Conservation (phyloP, 2,329 filamentous ascomycete species). For the Colletotrichum agaves region DNA sequence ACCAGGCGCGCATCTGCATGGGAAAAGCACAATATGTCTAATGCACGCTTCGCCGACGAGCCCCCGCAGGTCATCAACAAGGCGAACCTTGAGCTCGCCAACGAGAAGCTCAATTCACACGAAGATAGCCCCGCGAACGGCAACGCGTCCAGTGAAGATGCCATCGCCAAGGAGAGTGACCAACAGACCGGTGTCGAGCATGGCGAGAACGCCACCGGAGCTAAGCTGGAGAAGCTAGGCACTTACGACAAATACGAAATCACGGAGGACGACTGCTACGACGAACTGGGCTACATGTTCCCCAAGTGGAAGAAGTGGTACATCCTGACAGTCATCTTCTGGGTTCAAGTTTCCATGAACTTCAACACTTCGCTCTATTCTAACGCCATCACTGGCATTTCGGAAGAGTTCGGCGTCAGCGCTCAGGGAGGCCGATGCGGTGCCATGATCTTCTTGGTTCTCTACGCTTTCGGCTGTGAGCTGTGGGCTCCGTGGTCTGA, state of each 20-base stretch:
- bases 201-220: conserved; percentile 43
- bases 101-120: conserved; percentile 48
- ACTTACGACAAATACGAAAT: conserved; percentile 57
- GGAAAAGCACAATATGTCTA: conserved; percentile 40
- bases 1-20: conserved; percentile 39
- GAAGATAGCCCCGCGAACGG: background rate
- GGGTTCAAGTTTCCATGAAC: conserved; percentile 81
- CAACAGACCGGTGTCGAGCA: background rate
- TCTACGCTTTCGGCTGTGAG: conserved; percentile 88
- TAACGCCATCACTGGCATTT: conserved; percentile 73
- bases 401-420: conserved; percentile 74
- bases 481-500: conserved; percentile 91
- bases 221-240: conserved; percentile 48
- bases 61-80: conserved; percentile 51
- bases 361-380: conserved; percentile 82
- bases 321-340: conserved; percentile 77
- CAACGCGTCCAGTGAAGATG: background rate
- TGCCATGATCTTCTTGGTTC: conserved; percentile 80
- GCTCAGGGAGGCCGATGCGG: conserved; percentile 76
- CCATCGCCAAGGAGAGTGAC: background rate
- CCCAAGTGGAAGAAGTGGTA: conserved; percentile 74
- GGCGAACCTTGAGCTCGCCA: conserved; percentile 49
- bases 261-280: conserved; percentile 70
- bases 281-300: conserved; percentile 72
- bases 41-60: conserved; percentile 49